Evolutionary conservation across 768 basidiomycete species (phyloP).

Genomic region (Pleurotus tuoliensis): DNA sequence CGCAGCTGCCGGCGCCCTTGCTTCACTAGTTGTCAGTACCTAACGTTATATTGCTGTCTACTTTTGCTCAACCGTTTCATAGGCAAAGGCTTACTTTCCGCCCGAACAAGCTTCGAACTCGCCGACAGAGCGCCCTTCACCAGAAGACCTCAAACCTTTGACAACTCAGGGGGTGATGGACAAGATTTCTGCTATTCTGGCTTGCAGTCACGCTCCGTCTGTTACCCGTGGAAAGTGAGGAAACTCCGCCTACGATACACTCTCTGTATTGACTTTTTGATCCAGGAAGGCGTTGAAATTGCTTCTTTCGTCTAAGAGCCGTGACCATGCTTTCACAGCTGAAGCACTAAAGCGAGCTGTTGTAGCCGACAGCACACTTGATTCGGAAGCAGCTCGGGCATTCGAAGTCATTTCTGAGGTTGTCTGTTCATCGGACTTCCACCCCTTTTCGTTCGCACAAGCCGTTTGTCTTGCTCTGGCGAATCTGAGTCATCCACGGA

Average conservation of each 20-base stretch:
- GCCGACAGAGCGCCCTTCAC: slow-evolving; percentile 52
- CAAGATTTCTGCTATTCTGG: slow-evolving; percentile 65
- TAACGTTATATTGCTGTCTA: not conserved
- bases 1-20: slow-evolving; percentile 83
- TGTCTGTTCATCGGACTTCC: slow-evolving; percentile 48
- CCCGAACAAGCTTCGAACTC: slow-evolving; percentile 56
- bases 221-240: slow-evolving; percentile 66
- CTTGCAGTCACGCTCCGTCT: slow-evolving; percentile 47
- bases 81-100: slow-evolving; percentile 81
- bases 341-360: slow-evolving; percentile 70
- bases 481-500: slow-evolving; percentile 74
- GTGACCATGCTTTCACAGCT: slow-evolving; percentile 53
- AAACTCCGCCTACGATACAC: not conserved
- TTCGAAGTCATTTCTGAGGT: slow-evolving; percentile 79
- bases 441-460: slow-evolving; percentile 71
- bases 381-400: slow-evolving; percentile 59
- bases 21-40: slow-evolving; percentile 79
- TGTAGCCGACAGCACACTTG: slow-evolving; percentile 48
- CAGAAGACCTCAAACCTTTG: slow-evolving; percentile 52
- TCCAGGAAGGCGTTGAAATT: slow-evolving; percentile 73
- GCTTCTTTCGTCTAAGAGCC: slow-evolving; percentile 54
- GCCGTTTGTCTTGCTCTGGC: slow-evolving; percentile 73
- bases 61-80: slow-evolving; percentile 7
- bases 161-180: slow-evolving; percentile 53
- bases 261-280: slow-evolving; percentile 2